phyloP scores from a whole-genome alignment of 768 basidiomycete genomes.

The Tricholoma matsutake region DNA sequence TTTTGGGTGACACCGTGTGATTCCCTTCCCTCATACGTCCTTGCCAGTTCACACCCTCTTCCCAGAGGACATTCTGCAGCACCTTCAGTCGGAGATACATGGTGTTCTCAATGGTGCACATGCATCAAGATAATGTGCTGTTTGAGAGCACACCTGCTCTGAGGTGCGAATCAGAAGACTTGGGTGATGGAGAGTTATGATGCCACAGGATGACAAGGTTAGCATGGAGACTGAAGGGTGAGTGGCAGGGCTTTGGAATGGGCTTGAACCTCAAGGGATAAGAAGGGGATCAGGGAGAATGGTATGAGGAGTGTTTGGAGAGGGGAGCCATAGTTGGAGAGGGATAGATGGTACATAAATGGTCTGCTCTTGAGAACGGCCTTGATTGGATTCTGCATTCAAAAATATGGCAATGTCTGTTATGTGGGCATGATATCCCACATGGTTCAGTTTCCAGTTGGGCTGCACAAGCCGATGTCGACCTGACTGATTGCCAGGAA shows the following conservation, averaged over 20 bases:
- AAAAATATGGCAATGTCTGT: conserved; percentile 44
- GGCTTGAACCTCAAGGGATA: conserved; percentile 34
- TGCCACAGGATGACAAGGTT: neutral
- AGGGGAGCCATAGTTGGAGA: neutral
- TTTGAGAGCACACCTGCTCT: neutral
- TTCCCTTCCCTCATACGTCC: conserved; percentile 46
- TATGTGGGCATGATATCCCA: conserved; percentile 42
- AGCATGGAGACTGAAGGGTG: conserved; percentile 36
- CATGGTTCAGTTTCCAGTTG: conserved; percentile 24
- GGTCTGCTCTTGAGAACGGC: neutral
- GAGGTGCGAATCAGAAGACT: neutral
- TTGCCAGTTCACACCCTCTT: conserved; percentile 44
- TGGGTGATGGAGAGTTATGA: neutral
- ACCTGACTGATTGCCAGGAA: neutral
- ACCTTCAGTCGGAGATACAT: conserved; percentile 56
- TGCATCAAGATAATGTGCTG: conserved; percentile 33
- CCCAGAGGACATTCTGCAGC: conserved; percentile 52
- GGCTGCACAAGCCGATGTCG: neutral
- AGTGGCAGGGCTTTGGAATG: conserved; percentile 39
- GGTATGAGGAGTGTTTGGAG: conserved; percentile 20
- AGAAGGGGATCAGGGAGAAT: conserved; percentile 29
- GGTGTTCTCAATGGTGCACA: conserved; percentile 60
- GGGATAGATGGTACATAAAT: neutral
- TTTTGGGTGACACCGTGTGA: too few species aligned
- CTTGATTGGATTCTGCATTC: neutral